Conservation (phyloP, 2,329 filamentous ascomycete species). For the Rachicladosporium sp. region DNA sequence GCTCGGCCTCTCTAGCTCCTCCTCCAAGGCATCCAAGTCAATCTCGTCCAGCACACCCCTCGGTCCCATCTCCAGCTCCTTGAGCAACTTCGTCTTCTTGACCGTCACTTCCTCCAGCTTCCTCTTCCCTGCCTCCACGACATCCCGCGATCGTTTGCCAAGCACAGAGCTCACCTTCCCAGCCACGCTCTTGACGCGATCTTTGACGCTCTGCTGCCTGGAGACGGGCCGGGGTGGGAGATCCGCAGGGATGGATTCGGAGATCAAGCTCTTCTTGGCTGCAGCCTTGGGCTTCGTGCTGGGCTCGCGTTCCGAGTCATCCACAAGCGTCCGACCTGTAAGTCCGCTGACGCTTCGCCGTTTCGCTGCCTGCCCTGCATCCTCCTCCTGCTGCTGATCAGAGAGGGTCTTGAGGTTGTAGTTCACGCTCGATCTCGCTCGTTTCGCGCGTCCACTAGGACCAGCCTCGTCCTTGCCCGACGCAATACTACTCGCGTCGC, state of each 20-base stretch:
- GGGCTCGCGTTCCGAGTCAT: conserved; percentile 8
- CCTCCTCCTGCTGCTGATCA: conserved; percentile 14
- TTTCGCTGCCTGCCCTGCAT: conserved; percentile 6
- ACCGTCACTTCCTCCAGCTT: conserved; percentile 15
- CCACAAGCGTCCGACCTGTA: conserved; percentile 22
- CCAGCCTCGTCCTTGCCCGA: conserved; percentile 15
- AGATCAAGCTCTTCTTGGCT: background rate
- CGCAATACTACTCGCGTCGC: conserved; percentile 47
- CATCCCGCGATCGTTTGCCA: conserved; percentile 25
- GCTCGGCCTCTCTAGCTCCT: conserved; percentile 11
- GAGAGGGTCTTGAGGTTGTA: conserved; percentile 43
- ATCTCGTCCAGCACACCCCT: conserved; percentile 21
- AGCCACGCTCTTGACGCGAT: conserved; percentile 19
- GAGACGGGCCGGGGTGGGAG: conserved; percentile 1
- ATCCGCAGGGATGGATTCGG: conserved; percentile 1
- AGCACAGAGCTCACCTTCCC: conserved; percentile 19
- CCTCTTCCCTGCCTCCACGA: conserved; percentile 26
- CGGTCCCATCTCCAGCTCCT: conserved; percentile 21
- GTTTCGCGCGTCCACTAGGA: conserved; percentile 30
- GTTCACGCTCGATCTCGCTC: conserved; percentile 45
- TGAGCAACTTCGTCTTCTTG: conserved; percentile 15
- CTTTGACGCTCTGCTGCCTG: conserved; percentile 16
- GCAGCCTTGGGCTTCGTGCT: conserved; percentile 1
- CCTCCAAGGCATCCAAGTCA: conserved; percentile 12
- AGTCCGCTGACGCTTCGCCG: conserved; percentile 34